Conservation (phyloP, 768 basidiomycete genomes). For the Daedalea quercina region DNA sequence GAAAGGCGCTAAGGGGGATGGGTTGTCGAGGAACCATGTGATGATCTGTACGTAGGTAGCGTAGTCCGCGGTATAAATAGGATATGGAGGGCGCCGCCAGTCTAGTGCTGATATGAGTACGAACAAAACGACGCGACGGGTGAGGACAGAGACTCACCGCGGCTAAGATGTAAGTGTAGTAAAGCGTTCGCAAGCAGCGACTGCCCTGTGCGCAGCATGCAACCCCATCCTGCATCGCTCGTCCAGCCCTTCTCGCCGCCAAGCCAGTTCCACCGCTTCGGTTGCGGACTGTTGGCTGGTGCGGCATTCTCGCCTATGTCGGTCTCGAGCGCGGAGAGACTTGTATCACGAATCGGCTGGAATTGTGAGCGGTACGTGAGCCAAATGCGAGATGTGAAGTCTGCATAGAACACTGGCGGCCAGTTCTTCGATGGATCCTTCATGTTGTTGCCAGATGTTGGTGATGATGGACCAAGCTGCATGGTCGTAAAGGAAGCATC, state of each 20-base stretch:
- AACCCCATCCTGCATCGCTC: constrained; percentile 85
- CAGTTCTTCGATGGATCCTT: constrained; percentile 49
- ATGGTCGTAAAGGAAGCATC: constrained; percentile 31
- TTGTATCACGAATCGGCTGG: constrained; percentile 65
- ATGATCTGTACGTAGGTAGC: constrained; percentile 87
- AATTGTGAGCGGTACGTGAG: constrained; percentile 91
- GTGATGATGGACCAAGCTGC: constrained; percentile 24
- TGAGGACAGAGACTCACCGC: constrained; percentile 44
- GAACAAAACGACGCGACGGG: not conserved
- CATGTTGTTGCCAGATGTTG: constrained; percentile 16
- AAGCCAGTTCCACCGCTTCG: constrained; percentile 57
- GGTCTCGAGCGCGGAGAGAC: constrained; percentile 36
- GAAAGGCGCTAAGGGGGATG: constrained; percentile 79
- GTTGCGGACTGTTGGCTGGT: constrained; percentile 32
- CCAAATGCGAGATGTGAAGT: constrained; percentile 87
- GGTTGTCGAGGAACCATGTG: constrained; percentile 94
- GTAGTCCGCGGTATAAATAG: constrained; percentile 56
- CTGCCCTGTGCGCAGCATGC: constrained; percentile 87
- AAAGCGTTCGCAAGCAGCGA: constrained; percentile 76
- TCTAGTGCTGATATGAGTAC: constrained; percentile 39
- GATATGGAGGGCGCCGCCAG: constrained; percentile 72
- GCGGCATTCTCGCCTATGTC: constrained; percentile 18
- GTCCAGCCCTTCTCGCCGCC: constrained; percentile 75
- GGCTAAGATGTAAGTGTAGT: constrained; percentile 66
- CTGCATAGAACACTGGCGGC: constrained; percentile 80